Conservation (phyloP, 768 basidiomycete genomes). For the Filobasidium floriforme region DNA sequence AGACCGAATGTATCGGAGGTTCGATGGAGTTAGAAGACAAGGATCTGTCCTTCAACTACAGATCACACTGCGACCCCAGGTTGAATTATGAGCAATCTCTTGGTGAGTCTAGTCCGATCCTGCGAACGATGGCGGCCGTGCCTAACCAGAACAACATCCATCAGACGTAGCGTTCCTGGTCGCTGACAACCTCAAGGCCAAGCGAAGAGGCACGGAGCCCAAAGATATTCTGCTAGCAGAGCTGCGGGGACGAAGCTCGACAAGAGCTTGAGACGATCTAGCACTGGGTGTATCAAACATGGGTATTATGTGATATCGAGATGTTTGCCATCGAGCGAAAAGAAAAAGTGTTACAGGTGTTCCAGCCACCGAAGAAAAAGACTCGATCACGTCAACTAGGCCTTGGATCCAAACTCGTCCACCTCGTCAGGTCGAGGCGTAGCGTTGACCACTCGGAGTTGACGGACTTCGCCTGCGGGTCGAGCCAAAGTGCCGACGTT, state of each 20-base stretch:
- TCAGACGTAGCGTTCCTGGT: conserved; percentile 77
- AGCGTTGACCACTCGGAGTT: conserved; percentile 15
- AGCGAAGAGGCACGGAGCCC: conserved; percentile 48
- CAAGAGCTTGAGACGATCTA: not conserved
- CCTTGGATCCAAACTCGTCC: conserved; percentile 4
- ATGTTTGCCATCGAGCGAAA: not conserved
- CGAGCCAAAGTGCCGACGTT: conserved; percentile 3
- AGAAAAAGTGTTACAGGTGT: conserved; percentile 4
- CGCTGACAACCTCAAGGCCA: conserved; percentile 69
- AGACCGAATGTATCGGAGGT: conserved; percentile 88
- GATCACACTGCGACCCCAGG: conserved; percentile 89
- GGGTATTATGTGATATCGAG: not conserved
- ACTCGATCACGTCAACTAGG: not conserved
- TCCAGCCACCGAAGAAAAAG: not conserved
- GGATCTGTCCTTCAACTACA: conserved; percentile 80
- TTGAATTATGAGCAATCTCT: conserved; percentile 89
- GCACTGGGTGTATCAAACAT: not conserved
- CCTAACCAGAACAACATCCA: not conserved
- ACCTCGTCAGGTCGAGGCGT: not conserved
- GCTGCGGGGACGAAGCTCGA: conserved; percentile 27
- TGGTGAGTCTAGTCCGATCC: conserved; percentile 52
- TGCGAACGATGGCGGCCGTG: conserved; percentile 4
- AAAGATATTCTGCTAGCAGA: conserved; percentile 38
- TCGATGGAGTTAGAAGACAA: conserved; percentile 91
- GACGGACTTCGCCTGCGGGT: conserved; percentile 1